These are phyloP conservation scores for Russula lepida DNA, from an alignment of 768 basidiomycete genomes.

Conservation along the genomic window DNA sequence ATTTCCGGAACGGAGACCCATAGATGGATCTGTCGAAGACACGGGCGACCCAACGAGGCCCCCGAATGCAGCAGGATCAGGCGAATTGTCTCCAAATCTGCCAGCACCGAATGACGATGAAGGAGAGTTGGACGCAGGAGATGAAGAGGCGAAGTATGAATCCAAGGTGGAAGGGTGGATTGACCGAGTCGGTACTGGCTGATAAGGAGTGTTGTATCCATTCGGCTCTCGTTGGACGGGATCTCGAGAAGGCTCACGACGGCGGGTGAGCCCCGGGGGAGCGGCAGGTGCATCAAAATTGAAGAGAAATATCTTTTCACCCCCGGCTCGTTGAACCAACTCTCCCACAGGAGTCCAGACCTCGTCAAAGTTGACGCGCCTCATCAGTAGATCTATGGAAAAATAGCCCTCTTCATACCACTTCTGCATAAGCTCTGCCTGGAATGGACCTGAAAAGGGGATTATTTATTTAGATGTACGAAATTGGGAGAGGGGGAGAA, in stretches of 20 bases:
- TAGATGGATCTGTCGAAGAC: constrained; percentile 11
- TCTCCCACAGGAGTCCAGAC: constrained; percentile 62
- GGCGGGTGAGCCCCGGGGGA: constrained; percentile 49
- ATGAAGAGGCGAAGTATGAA: constrained; percentile 44
- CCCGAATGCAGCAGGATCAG: constrained; percentile 53
- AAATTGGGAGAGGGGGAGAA: not conserved
- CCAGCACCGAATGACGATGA: constrained; percentile 62
- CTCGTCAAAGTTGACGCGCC: constrained; percentile 59
- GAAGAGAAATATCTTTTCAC: constrained; percentile 57
- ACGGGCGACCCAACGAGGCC: constrained; percentile 36
- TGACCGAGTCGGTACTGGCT: constrained; percentile 56
- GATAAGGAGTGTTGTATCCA: constrained; percentile 47
- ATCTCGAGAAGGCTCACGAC: constrained; percentile 43
- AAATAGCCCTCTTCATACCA: constrained; percentile 94
- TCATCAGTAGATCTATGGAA: constrained; percentile 71
- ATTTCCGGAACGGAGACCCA: constrained; percentile 13
- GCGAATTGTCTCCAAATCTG: constrained; percentile 57
- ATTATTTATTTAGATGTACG: constrained; percentile 9
- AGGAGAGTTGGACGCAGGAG: constrained; percentile 59
- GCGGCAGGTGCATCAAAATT: constrained; percentile 33
- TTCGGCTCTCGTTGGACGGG: constrained; percentile 33
- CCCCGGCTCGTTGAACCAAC: constrained; percentile 44
- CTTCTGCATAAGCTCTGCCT: constrained; percentile 84
- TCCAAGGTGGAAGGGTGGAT: constrained; percentile 60
- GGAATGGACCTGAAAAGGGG: constrained; percentile 65